phyloP scores from a whole-genome alignment of 371 early-diverging fungal genomes.

The Mucor saturninus region DNA sequence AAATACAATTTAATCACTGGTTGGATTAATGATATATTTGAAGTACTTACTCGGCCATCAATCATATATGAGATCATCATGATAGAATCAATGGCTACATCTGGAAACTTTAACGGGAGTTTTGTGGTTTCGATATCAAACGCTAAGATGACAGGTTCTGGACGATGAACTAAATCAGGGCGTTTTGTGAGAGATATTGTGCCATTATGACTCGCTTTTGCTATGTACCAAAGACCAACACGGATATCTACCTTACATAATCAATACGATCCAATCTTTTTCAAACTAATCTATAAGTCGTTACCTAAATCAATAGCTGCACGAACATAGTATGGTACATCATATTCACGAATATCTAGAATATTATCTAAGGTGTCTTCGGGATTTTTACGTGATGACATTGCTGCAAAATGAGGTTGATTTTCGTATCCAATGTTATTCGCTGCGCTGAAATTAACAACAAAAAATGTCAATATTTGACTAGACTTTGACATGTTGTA shows the following conservation, averaged over 20 bases:
- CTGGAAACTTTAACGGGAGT: slow-evolving; percentile 98
- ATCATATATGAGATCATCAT: slow-evolving; percentile 99
- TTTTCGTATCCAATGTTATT: slow-evolving; percentile 40
- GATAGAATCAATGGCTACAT: slow-evolving; percentile 89
- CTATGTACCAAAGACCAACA: slow-evolving; percentile 96
- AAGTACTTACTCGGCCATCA: slow-evolving; percentile 79
- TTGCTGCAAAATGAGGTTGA: slow-evolving; percentile 20
- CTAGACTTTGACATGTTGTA: neutral
- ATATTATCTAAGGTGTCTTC: slow-evolving; percentile 64
- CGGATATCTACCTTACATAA: slow-evolving; percentile 70
- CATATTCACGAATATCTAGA: slow-evolving; percentile 92
- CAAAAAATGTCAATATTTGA: neutral
- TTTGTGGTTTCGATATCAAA: slow-evolving; percentile 99
- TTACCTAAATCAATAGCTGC: slow-evolving; percentile 91
- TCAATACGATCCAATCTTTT: neutral
- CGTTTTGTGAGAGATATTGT: slow-evolving; percentile 69
- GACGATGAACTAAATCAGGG: slow-evolving; percentile 91
- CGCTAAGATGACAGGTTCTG: slow-evolving; percentile 96
- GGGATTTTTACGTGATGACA: slow-evolving; percentile 42
- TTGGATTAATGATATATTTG: neutral
- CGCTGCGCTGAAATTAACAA: slow-evolving; percentile 26
- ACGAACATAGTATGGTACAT: slow-evolving; percentile 92
- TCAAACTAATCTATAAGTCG: neutral
- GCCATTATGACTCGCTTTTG: slow-evolving; percentile 60
- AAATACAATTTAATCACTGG: too few relatives aligned